Conservation (phyloP, 345 rosid species). For the Bruguiera gymnorhiza region DNA sequence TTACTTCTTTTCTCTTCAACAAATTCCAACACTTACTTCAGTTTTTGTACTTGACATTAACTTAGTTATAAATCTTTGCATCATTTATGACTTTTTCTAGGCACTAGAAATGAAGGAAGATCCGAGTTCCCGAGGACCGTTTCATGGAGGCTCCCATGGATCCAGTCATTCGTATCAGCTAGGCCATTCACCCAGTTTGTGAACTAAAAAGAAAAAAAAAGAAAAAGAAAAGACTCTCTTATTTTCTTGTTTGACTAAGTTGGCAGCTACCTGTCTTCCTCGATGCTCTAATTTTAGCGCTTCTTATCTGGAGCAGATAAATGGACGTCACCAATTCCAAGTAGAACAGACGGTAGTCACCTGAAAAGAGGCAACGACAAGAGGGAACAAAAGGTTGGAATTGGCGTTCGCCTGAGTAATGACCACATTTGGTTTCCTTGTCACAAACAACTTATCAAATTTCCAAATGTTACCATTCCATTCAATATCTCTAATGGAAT, state of each 20-base stretch:
- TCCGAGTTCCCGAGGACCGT: constrained; percentile 4
- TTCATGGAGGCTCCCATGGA: constrained; percentile 9
- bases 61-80: neutral
- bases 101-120: constrained; percentile 16
- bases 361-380: constrained; percentile 22
- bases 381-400: constrained; percentile 26
- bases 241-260: neutral
- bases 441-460: neutral
- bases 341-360: constrained; percentile 13
- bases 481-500: neutral
- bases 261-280: neutral
- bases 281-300: neutral
- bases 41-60: neutral
- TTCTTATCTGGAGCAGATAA: constrained; percentile 19
- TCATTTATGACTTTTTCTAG: constrained; percentile 1
- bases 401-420: constrained; percentile 18
- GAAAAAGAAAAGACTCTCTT: neutral
- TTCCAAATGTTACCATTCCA: neutral
- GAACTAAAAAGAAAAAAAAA: neutral
- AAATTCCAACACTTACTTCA: no score
- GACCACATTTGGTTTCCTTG: neutral
- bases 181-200: constrained; percentile 20
- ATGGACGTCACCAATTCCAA: constrained; percentile 22
- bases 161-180: constrained; percentile 9
- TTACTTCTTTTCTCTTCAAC: no score